Evolutionary conservation across 257 asterid genomes (phyloP).

Genomic region (Solanum tarapatanum): DNA sequence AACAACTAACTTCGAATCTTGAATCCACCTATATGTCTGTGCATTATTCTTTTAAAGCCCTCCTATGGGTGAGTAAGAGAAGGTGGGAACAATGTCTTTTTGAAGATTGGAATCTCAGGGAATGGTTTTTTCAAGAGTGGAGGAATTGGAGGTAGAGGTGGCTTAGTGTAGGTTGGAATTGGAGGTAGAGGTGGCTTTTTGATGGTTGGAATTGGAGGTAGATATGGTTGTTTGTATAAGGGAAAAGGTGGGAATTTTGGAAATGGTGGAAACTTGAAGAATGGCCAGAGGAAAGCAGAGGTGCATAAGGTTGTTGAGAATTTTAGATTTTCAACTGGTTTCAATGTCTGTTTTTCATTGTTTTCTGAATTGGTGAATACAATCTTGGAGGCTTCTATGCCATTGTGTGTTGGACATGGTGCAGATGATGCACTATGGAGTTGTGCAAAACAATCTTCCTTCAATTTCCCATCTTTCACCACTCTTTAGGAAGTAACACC

Average conservation of each 20-base stretch:
- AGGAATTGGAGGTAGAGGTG: constrained; percentile 28
- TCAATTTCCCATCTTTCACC: constrained; percentile 35
- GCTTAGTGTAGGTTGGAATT: not conserved
- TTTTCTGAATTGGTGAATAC: constrained; percentile 25
- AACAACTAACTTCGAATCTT: not conserved
- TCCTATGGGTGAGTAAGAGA: constrained; percentile 4
- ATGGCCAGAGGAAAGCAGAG: constrained; percentile 61
- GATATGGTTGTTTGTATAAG: constrained; percentile 15
- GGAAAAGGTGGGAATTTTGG: constrained; percentile 37
- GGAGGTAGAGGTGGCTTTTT: constrained; percentile 5
- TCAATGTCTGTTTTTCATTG: constrained; percentile 32
- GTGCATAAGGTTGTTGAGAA: constrained; percentile 63
- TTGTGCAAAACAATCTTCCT: constrained; percentile 67
- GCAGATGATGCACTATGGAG: constrained; percentile 54
- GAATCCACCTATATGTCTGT: not conserved
- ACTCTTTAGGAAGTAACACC: constrained; percentile 38
- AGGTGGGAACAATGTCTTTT: constrained; percentile 39
- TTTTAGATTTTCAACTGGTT: constrained; percentile 31
- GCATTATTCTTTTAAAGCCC: not conserved
- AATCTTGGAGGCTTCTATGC: constrained; percentile 48
- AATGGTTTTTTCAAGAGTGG: constrained; percentile 16
- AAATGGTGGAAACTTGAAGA: constrained; percentile 41
- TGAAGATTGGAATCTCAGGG: constrained; percentile 21
- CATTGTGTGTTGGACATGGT: constrained; percentile 64
- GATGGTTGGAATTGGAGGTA: constrained; percentile 2